These are phyloP conservation scores for Podospora pseudoanserina DNA, from an alignment of 495 filamentous ascomycete species.

Conservation along the genomic window DNA sequence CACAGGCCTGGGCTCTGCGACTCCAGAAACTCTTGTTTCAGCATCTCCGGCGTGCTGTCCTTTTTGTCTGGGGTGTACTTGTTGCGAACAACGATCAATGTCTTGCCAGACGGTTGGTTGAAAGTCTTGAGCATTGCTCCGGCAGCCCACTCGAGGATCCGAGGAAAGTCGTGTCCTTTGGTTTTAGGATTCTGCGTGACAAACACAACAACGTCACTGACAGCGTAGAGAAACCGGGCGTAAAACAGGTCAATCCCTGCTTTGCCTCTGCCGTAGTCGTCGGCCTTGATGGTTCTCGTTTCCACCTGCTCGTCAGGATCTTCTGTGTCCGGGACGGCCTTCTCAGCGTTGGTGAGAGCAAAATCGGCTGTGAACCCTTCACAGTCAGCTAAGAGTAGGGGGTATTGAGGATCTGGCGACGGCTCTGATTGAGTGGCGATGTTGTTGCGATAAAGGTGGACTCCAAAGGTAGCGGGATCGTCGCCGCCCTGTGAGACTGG, in stretches of 20 bases:
- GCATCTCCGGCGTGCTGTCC: neutral
- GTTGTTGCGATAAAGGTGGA: neutral
- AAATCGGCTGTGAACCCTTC: slow-evolving; percentile 8
- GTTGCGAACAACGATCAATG: slow-evolving; percentile 9
- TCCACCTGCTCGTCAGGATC: neutral
- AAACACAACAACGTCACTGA: slow-evolving; percentile 11
- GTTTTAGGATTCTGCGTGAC: slow-evolving; percentile 7
- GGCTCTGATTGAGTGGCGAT: neutral
- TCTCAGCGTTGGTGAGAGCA: neutral
- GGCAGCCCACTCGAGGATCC: slow-evolving; percentile 13
- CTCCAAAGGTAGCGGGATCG: neutral
- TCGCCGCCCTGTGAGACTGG: neutral
- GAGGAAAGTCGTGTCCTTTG: slow-evolving; percentile 8
- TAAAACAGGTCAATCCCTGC: slow-evolving; percentile 8
- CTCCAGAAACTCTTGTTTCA: neutral
- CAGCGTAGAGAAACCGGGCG: slow-evolving; percentile 9
- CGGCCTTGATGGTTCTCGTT: slow-evolving; percentile 6
- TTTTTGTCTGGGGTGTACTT: neutral
- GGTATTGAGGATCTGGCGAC: neutral
- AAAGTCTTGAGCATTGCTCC: slow-evolving; percentile 8
- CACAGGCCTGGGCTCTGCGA: neutral
- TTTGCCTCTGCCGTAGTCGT: slow-evolving; percentile 5
- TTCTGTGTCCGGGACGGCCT: neutral
- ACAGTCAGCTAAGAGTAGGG: slow-evolving; percentile 9
- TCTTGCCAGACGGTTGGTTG: slow-evolving; percentile 12